A percentile compares a stretch with the other conserved stretches of the same genome.
Evolutionary conservation across 2,329 filamentous ascomycete genomes (phyloP).

Genomic region (Ceratocystis colombiana): DNA sequence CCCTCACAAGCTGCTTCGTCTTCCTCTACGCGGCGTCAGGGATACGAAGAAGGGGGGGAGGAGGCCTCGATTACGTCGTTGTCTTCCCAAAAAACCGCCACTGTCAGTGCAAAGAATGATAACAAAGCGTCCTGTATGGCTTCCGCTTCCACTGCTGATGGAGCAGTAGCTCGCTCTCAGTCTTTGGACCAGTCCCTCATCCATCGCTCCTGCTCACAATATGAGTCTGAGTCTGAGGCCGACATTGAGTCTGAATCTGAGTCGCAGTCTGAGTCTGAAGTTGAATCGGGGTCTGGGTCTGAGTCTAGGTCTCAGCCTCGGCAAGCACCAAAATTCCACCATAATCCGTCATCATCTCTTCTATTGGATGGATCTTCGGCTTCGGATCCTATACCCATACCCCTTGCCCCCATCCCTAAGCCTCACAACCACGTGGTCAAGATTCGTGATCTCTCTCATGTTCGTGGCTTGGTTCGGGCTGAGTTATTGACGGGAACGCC

Average conservation of each 20-base stretch:
- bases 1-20: conserved; percentile 5
- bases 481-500: conserved; percentile 51
- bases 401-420: neutral
- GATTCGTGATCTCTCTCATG: conserved; percentile 80
- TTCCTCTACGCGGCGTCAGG: neutral
- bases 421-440: conserved; percentile 50
- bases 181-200: neutral
- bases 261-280: neutral
- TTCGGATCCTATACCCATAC: neutral
- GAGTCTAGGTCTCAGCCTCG: neutral
- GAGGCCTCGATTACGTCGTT: neutral
- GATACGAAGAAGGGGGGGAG: neutral
- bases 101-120: conserved; percentile 5
- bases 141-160: conserved; percentile 14
- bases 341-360: neutral
- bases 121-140: conserved; percentile 10
- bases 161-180: neutral
- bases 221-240: neutral
- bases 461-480: conserved; percentile 75
- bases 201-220: neutral
- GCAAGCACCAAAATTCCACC: neutral
- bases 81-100: neutral
- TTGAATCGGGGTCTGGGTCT: neutral
- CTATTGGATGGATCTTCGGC: neutral
- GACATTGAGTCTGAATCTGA: neutral